Conservation (phyloP, 75 land plant genomes). For the Pinus albicaulis region DNA sequence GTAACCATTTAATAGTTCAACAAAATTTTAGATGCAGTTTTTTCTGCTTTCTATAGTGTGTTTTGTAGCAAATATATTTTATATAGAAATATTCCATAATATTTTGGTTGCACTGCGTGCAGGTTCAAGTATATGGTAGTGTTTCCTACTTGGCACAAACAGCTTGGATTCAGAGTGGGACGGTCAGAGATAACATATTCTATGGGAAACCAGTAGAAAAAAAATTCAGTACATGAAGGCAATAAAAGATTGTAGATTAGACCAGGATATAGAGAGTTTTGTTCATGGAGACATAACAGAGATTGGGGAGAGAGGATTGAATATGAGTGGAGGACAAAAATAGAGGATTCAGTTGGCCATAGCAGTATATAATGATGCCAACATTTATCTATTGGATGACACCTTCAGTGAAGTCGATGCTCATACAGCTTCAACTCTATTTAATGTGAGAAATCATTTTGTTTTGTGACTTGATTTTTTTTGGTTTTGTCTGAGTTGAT, state of each 20-base stretch:
- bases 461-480: no score
- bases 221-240: conserved; percentile 49
- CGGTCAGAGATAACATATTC: conserved; percentile 79
- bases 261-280: no score
- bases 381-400: no score
- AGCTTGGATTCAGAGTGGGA: conserved; percentile 85
- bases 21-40: neutral
- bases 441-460: no score
- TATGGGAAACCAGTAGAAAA: conserved; percentile 61
- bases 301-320: no score
- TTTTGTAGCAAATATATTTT: neutral
- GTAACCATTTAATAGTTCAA: neutral
- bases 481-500: no score
- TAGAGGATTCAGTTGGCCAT: no score
- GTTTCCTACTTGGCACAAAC: conserved; percentile 87
- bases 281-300: no score
- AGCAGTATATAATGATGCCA: no score
- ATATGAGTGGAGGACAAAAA: no score
- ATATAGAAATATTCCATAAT: neutral
- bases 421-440: no score
- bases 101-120: neutral
- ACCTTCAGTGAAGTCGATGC: no score
- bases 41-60: neutral
- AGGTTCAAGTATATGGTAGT: conserved; percentile 69
- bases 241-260: conserved; percentile 60